Base-by-base conservation (phyloP, 257 asterid species). In the Gardenia jasminoides region DNA sequence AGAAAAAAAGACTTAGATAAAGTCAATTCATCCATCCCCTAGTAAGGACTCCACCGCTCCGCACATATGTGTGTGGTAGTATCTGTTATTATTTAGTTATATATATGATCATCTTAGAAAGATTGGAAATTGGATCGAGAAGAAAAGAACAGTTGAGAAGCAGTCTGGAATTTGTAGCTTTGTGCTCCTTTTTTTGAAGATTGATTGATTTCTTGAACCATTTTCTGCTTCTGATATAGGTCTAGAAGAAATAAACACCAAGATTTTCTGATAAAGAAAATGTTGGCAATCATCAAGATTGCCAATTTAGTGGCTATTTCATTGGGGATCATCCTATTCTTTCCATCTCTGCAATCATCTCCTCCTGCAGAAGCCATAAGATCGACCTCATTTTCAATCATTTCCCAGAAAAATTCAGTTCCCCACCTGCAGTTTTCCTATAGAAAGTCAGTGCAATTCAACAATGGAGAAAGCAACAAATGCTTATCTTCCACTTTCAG, bases 281-380 rank as follows among this genome's bases (percentile, higher is more conserved):
- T 81, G 78, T 20, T 39, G 62, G 73, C 50, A 47, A 47, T 71
- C 64, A n/a, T 28, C 61, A 76, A 81, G 72, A 46, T 64, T 64
- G 76, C 75, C n/a, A 76, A 50, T 19, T 81, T 71, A 19, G 22
- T 81, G 48, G 71, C 77, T 9, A 56, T 81, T 36, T 77, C 88
- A 47, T 72, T 84, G 86, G 87, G 85, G 73, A 86, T 84, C 78
- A 80, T 90, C 84, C 81, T 82, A 3, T 86, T 87, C 33, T 87
- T 82, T 62, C 88, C 94, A 54, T 82, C 89, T 3, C 83, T 88
- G 10, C 92, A 84, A 58, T 88, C 94, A 20, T 87, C 76, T 78
- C 90, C 91, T 31, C 89, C 92, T 75, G 84, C 88, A 66, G 90
- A 84, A 83, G 88, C 91, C 41, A 82, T 83, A 65, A 75, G 82